These are phyloP conservation scores for Lachancea nothofagi DNA, from an alignment of 805 yeast genomes.

Conservation along the genomic window DNA sequence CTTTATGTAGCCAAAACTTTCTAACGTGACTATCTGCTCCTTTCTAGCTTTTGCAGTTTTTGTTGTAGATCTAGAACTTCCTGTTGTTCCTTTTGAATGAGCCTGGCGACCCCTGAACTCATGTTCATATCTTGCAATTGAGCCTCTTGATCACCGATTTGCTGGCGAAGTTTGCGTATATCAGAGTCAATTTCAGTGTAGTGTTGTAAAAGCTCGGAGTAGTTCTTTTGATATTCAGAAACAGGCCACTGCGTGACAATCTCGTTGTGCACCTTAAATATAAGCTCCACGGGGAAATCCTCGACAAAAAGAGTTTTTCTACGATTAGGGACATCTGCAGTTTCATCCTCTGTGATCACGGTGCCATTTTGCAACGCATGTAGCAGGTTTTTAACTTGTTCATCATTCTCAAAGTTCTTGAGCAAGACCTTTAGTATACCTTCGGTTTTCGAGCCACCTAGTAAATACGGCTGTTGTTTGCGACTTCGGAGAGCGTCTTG, in stretches of 20 bases:
- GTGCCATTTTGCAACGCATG: slow-evolving; percentile 39
- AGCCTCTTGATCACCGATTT: slow-evolving; percentile 14
- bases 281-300: slow-evolving; percentile 31
- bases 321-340: slow-evolving; percentile 14
- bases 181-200: slow-evolving; percentile 40
- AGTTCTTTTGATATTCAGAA: slow-evolving; percentile 37
- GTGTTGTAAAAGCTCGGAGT: slow-evolving; percentile 39
- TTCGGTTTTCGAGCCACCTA: slow-evolving; percentile 18
- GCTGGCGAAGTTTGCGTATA: slow-evolving; percentile 27
- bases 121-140: slow-evolving; percentile 26
- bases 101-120: slow-evolving; percentile 33
- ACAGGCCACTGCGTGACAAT: slow-evolving; percentile 35
- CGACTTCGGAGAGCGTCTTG: slow-evolving; percentile 18
- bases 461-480: slow-evolving; percentile 18
- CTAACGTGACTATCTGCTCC: no score
- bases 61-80: slow-evolving; percentile 42
- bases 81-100: slow-evolving; percentile 41
- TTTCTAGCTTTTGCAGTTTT: slow-evolving; percentile 22
- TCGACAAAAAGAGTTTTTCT: slow-evolving; percentile 36
- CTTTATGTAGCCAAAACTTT: no score
- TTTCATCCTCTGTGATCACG: slow-evolving; percentile 32
- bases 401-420: slow-evolving; percentile 30
- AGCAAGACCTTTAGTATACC: slow-evolving; percentile 33
- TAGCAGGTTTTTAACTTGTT: slow-evolving; percentile 34
- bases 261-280: slow-evolving; percentile 27